Evolutionary conservation across 2,329 filamentous ascomycete species (phyloP).

Genomic region (Huntiella decipiens): DNA sequence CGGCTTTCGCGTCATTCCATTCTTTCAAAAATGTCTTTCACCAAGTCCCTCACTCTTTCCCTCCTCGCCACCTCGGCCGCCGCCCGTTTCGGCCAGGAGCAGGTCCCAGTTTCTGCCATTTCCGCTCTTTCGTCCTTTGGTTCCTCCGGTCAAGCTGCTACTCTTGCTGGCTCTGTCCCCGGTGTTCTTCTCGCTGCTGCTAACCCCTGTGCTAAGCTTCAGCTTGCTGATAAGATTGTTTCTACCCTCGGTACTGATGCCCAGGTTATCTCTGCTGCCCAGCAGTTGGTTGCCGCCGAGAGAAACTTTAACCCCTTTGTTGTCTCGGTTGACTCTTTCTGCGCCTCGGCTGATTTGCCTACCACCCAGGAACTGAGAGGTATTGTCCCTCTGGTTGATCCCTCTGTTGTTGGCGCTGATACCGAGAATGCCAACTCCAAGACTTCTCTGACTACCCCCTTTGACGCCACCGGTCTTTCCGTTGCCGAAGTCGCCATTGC

Average conservation of each 20-base stretch:
- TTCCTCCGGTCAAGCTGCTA: constrained; percentile 38
- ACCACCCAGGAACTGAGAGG: constrained; percentile 41
- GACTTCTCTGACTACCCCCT: constrained; percentile 31
- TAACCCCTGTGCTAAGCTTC: constrained; percentile 48
- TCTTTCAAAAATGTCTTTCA: constrained; percentile 22
- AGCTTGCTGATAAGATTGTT: constrained; percentile 45
- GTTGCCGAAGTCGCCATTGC: constrained; percentile 44
- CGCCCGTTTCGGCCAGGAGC: constrained; percentile 46
- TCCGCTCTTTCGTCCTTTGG: constrained; percentile 34
- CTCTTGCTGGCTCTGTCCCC: constrained; percentile 42
- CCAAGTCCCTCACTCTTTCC: constrained; percentile 23
- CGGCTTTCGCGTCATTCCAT: neutral
- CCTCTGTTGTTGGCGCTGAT: constrained; percentile 36
- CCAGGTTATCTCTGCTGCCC: constrained; percentile 41
- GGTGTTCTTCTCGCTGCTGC: constrained; percentile 43
- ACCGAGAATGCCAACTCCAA: constrained; percentile 40
- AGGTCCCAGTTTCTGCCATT: constrained; percentile 36
- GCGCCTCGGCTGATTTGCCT: constrained; percentile 42
- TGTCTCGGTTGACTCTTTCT: constrained; percentile 40
- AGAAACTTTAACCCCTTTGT: constrained; percentile 56
- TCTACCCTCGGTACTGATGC: constrained; percentile 37
- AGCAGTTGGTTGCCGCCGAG: constrained; percentile 38
- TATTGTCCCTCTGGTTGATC: constrained; percentile 49
- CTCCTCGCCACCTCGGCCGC: constrained; percentile 26
- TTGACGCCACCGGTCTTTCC: constrained; percentile 40